Conservation (phyloP, 768 basidiomycete species). For the Phanerochaete sordida region DNA sequence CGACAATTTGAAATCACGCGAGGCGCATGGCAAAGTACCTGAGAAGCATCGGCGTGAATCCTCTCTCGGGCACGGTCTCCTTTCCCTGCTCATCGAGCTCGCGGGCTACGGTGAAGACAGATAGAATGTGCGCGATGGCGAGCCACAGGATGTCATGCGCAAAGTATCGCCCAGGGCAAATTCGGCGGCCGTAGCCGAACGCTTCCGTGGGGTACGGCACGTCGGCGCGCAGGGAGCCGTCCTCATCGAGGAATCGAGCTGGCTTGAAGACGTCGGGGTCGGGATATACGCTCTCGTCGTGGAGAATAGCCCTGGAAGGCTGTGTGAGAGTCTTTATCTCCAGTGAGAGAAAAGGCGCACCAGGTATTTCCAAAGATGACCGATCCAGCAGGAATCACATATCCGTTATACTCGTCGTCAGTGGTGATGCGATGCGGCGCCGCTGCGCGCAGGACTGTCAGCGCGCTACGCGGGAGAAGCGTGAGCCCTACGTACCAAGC, state of each 20-base stretch:
- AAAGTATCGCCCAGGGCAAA: neutral
- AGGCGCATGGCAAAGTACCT: neutral
- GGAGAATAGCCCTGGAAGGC: conserved; percentile 32
- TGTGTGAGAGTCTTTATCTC: neutral
- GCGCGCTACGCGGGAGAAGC: neutral
- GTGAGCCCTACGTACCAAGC: neutral
- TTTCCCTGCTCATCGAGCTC: neutral
- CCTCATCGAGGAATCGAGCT: conserved; percentile 34
- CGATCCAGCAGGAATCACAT: neutral
- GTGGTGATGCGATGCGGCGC: neutral
- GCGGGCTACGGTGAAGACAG: neutral
- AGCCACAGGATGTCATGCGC: neutral
- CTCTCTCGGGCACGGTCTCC: neutral
- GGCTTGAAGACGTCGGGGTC: conserved; percentile 33
- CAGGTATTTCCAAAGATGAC: conserved; percentile 1
- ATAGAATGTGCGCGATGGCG: neutral
- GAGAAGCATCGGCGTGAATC: neutral
- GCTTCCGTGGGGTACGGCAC: conserved; percentile 22
- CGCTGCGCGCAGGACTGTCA: neutral
- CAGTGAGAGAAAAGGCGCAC: neutral
- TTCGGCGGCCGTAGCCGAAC: conserved; percentile 30
- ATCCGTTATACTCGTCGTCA: conserved; percentile 2
- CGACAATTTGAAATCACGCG: too few species aligned
- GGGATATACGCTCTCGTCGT: conserved; percentile 32
- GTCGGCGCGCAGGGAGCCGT: conserved; percentile 24